Conservation (phyloP, 192 early-diverging fungal species). For the Rhizoclosmatium sp. region DNA sequence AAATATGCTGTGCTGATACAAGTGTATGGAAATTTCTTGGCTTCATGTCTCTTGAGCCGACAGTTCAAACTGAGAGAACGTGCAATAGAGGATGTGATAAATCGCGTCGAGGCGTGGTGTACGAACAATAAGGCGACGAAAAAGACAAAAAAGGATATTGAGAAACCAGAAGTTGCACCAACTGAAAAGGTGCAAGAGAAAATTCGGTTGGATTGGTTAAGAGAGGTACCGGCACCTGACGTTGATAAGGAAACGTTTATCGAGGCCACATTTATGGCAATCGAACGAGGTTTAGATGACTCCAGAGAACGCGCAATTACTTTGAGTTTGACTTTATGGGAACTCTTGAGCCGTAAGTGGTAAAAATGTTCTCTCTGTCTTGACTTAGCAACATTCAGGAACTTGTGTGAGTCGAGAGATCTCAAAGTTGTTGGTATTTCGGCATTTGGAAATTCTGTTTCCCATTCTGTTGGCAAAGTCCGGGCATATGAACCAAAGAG, state of each 20-base stretch:
- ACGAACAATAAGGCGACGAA: conserved; percentile 12
- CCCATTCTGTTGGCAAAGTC: conserved; percentile 60
- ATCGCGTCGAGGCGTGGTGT: conserved; percentile 43
- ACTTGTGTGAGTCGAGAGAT: conserved; percentile 59
- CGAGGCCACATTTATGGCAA: conserved; percentile 57
- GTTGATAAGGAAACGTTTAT: conserved; percentile 54
- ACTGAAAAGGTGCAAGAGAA: conserved; percentile 4
- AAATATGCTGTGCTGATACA: conserved; percentile 53
- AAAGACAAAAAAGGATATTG: conserved; percentile 22
- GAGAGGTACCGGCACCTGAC: conserved; percentile 38
- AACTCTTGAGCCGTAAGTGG: conserved; percentile 53
- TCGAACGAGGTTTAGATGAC: conserved; percentile 60
- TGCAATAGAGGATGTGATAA: conserved; percentile 60
- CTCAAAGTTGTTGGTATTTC: conserved; percentile 50
- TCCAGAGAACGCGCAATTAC: conserved; percentile 60
- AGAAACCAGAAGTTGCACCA: neutral
- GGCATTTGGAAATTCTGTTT: conserved; percentile 57
- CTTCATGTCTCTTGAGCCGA: conserved; percentile 58
- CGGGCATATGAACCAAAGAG: conserved; percentile 64
- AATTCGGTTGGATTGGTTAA: conserved; percentile 28
- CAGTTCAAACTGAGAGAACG: conserved; percentile 61
- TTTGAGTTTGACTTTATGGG: conserved; percentile 57
- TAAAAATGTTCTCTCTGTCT: neutral
- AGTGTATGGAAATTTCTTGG: conserved; percentile 53
- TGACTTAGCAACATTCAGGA: conserved; percentile 40